phyloP scores from a whole-genome alignment of 768 basidiomycete genomes.

The Serendipita sp. region DNA sequence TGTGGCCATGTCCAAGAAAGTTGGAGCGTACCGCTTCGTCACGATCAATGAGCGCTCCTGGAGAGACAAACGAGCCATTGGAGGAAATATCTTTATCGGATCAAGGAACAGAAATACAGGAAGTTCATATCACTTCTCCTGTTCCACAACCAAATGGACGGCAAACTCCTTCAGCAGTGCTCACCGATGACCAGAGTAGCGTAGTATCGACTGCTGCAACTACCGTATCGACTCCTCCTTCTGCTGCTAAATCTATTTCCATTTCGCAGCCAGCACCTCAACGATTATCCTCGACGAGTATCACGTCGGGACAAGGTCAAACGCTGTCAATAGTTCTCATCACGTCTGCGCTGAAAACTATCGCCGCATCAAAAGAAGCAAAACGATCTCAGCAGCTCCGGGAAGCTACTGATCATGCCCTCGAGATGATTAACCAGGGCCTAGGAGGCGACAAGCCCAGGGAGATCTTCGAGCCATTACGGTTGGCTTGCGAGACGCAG shows the following conservation, averaged over 20 bases:
- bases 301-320: background rate
- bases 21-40: background rate
- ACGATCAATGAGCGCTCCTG: background rate
- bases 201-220: background rate
- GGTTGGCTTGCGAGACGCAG: conserved; percentile 88
- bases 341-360: conserved; percentile 69
- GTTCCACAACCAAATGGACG: background rate
- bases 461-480: conserved; percentile 89
- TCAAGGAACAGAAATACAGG: background rate
- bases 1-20: background rate
- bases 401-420: conserved; percentile 65
- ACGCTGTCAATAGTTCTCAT: conserved; percentile 28
- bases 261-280: background rate
- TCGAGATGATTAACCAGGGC: conserved; percentile 65
- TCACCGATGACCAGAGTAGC: background rate
- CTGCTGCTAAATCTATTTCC: background rate
- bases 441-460: conserved; percentile 60
- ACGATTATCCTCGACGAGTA: background rate
- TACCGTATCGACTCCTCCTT: background rate
- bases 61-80: background rate
- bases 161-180: background rate
- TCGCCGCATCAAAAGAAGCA: conserved; percentile 76
- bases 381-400: conserved; percentile 63
- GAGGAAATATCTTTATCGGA: background rate
- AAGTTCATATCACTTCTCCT: background rate